Percentiles rank a stretch among this genome's conserved stretches.
phyloP scores from a whole-genome alignment of 306 rosid genomes.

The Cucurbita ficifolia region DNA sequence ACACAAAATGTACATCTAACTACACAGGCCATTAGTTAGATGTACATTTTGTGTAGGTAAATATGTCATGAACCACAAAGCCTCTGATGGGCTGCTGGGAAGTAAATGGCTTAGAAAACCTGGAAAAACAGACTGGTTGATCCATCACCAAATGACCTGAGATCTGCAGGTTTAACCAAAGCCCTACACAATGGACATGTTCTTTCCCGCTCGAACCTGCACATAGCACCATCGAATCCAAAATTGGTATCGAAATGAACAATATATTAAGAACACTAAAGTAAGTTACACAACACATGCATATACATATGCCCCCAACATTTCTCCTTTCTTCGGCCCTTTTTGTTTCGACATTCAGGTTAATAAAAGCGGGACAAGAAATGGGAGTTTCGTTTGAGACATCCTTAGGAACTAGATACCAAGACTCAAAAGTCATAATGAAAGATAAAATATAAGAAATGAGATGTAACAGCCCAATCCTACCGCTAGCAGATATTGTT shows the following conservation, averaged over 20 bases:
- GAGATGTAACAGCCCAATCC: no score
- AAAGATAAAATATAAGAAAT: neutral
- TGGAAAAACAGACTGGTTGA: conserved; percentile 86
- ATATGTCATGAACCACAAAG: conserved; percentile 34
- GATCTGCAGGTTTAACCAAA: conserved; percentile 87
- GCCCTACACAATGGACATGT: conserved; percentile 98
- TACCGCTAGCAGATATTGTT: no score
- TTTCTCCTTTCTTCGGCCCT: neutral
- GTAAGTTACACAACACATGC: neutral
- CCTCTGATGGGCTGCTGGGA: conserved; percentile 15
- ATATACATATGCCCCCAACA: neutral
- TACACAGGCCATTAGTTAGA: conserved; percentile 16
- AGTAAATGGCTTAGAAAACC: conserved; percentile 43
- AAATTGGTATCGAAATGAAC: neutral
- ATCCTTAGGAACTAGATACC: neutral
- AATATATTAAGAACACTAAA: neutral
- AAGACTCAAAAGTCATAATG: neutral
- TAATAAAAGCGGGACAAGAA: neutral
- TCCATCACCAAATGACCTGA: conserved; percentile 90
- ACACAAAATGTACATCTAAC: neutral
- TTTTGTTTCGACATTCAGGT: neutral
- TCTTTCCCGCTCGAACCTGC: conserved; percentile 97
- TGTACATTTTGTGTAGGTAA: conserved; percentile 36
- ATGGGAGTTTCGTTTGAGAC: neutral
- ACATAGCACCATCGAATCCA: neutral